Evolutionary conservation across 495 filamentous ascomycete species (phyloP).

Genomic region (Annulohypoxylon stygium): DNA sequence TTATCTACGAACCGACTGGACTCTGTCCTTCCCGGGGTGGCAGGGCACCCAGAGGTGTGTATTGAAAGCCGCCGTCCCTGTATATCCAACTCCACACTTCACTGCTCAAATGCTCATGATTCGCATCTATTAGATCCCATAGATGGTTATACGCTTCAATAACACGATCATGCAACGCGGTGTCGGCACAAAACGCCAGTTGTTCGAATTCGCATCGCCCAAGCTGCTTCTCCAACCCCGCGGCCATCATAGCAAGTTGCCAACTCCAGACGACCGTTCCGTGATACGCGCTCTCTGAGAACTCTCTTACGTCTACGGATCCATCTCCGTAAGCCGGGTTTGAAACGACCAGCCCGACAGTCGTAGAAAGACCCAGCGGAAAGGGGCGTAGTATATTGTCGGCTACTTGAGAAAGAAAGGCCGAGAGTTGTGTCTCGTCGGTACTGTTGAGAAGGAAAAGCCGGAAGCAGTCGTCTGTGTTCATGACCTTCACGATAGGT

Average conservation of each 20-base stretch:
- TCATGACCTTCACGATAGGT: slow-evolving; percentile 69
- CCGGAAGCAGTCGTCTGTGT: slow-evolving; percentile 75
- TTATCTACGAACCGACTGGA: slow-evolving; percentile 47
- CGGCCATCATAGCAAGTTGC: slow-evolving; percentile 75
- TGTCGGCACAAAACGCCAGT: slow-evolving; percentile 65
- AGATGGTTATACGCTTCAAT: slow-evolving; percentile 69
- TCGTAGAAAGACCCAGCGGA: slow-evolving; percentile 69
- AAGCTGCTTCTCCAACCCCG: slow-evolving; percentile 64
- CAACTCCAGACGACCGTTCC: slow-evolving; percentile 76
- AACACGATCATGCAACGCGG: slow-evolving; percentile 62
- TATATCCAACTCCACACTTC: slow-evolving; percentile 77
- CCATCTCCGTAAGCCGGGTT: slow-evolving; percentile 72
- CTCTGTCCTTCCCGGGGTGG: slow-evolving; percentile 64
- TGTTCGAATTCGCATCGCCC: slow-evolving; percentile 57
- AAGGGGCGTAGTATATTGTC: slow-evolving; percentile 69
- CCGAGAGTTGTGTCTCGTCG: slow-evolving; percentile 67
- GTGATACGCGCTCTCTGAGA: slow-evolving; percentile 70
- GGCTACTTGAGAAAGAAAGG: slow-evolving; percentile 67
- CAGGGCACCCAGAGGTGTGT: slow-evolving; percentile 65
- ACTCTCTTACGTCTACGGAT: slow-evolving; percentile 64
- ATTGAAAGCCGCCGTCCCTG: slow-evolving; percentile 60
- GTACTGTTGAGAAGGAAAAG: slow-evolving; percentile 73
- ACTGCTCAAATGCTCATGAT: slow-evolving; percentile 62
- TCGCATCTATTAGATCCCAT: slow-evolving; percentile 71
- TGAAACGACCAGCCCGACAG: slow-evolving; percentile 69